Percentiles rank a stretch among this genome's conserved stretches.
These are phyloP conservation scores for Endoconidiophora laricicola DNA, from an alignment of 2,329 filamentous ascomycete genomes.

Conservation along the genomic window DNA sequence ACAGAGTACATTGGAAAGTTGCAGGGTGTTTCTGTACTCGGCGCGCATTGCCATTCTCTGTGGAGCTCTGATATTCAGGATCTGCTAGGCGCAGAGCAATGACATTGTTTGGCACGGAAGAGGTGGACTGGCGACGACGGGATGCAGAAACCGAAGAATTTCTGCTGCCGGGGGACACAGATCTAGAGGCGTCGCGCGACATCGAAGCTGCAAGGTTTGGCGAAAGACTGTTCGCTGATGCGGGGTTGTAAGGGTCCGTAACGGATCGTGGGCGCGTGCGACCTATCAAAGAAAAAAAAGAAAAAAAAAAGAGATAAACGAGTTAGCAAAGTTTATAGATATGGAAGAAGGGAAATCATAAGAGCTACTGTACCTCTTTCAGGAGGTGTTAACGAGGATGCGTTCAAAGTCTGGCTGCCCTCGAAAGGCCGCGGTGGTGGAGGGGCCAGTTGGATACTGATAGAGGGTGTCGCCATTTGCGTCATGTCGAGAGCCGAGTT, in stretches of 20 bases:
- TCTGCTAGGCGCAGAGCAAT: constrained; percentile 85
- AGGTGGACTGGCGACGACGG: constrained; percentile 43
- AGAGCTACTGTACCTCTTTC: constrained; percentile 38
- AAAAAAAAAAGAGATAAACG: constrained; percentile 1
- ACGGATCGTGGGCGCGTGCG: constrained; percentile 37
- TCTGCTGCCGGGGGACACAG: constrained; percentile 42
- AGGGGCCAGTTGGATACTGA: constrained; percentile 85
- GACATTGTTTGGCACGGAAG: constrained; percentile 42
- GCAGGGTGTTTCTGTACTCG: constrained; percentile 95
- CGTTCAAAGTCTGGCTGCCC: constrained; percentile 41
- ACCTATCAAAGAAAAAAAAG: constrained; percentile 19
- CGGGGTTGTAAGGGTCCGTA: constrained; percentile 42
- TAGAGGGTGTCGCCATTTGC: constrained; percentile 80
- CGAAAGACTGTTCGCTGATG: constrained; percentile 24
- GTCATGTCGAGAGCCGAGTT: constrained; percentile 42
- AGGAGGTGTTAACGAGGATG: constrained; percentile 65
- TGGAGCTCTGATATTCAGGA: constrained; percentile 59
- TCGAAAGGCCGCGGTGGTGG: constrained; percentile 25
- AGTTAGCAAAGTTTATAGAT: constrained; percentile 6
- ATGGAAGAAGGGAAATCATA: not conserved
- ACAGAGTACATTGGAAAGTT: constrained; percentile 86
- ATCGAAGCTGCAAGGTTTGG: constrained; percentile 32
- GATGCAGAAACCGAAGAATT: constrained; percentile 23
- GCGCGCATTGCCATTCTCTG: constrained; percentile 46
- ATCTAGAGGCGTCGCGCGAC: constrained; percentile 32